Evolutionary conservation across 1,284 basidiomycete genomes (phyloP).

Genomic region (Wallemia hederae): DNA sequence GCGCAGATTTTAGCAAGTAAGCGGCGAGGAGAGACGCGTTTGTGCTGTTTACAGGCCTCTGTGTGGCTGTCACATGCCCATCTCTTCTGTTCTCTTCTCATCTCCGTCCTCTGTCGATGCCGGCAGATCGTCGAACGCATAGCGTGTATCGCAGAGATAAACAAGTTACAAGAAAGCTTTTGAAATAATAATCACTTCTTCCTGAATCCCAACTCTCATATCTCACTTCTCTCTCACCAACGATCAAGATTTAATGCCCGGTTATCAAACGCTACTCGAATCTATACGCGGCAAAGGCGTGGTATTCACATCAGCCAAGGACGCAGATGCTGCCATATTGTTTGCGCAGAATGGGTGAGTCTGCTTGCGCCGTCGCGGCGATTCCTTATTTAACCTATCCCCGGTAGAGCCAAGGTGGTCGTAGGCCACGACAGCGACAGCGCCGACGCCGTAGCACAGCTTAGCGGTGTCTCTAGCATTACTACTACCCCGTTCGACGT

Average conservation of each 20-base stretch:
- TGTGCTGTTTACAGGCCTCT: too few relatives aligned
- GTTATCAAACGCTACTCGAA: neutral
- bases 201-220: too few relatives aligned
- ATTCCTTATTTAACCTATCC: neutral
- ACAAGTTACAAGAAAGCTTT: too few relatives aligned
- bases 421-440: neutral
- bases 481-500: neutral
- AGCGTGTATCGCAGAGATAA: too few relatives aligned
- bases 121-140: too few relatives aligned
- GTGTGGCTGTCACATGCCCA: too few relatives aligned
- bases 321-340: neutral
- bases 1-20: too few relatives aligned
- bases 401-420: neutral
- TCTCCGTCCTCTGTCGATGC: too few relatives aligned
- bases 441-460: neutral
- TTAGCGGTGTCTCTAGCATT: neutral
- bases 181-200: too few relatives aligned
- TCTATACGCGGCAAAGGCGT: neutral
- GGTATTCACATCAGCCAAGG: neutral
- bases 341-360: neutral
- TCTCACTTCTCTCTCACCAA: neutral
- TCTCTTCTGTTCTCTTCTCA: too few relatives aligned
- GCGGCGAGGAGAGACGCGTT: too few relatives aligned
- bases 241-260: neutral
- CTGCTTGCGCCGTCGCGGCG: neutral